Evolutionary conservation across 2,329 filamentous ascomycete genomes (phyloP).

Genomic region (Pochonia chlamydosporia): DNA sequence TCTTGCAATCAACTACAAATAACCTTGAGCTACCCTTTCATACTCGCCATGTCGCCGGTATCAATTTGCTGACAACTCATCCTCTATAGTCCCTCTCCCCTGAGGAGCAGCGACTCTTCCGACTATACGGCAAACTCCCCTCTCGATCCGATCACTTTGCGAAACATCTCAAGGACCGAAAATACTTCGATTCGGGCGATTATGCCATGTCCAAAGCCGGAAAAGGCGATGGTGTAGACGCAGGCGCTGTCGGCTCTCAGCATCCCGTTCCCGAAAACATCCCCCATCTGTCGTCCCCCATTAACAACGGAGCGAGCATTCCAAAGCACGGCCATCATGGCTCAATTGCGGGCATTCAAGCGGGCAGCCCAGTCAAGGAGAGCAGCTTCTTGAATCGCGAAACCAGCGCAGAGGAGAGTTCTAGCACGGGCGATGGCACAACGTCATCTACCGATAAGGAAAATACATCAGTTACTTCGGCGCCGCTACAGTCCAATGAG

Average conservation of each 20-base stretch:
- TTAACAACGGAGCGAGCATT: constrained; percentile 29
- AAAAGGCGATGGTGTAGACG: constrained; percentile 89
- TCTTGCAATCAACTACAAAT: too few relatives aligned
- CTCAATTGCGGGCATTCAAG: constrained; percentile 44
- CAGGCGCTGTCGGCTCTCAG: constrained; percentile 88
- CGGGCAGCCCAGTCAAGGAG: constrained; percentile 84
- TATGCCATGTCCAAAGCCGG: constrained; percentile 96
- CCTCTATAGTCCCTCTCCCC: constrained; percentile 70
- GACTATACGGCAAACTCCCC: constrained; percentile 95
- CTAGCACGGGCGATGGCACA: constrained; percentile 17
- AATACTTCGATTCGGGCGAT: constrained; percentile 96
- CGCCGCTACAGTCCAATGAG: constrained; percentile 18
- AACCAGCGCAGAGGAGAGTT: constrained; percentile 56
- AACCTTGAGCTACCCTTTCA: too few relatives aligned
- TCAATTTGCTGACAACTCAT: background rate
- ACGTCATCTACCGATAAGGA: constrained; percentile 24
- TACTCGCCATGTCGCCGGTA: background rate
- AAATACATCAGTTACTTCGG: constrained; percentile 29
- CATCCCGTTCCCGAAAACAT: constrained; percentile 95
- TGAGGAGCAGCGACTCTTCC: constrained; percentile 94
- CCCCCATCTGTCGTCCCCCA: constrained; percentile 73
- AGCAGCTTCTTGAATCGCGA: constrained; percentile 79
- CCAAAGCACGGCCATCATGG: constrained; percentile 31
- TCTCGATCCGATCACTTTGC: constrained; percentile 94
- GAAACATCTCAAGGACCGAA: constrained; percentile 98